Evolutionary conservation across 2,329 filamentous ascomycete species (phyloP).

Genomic region (Davidsoniella australis): DNA sequence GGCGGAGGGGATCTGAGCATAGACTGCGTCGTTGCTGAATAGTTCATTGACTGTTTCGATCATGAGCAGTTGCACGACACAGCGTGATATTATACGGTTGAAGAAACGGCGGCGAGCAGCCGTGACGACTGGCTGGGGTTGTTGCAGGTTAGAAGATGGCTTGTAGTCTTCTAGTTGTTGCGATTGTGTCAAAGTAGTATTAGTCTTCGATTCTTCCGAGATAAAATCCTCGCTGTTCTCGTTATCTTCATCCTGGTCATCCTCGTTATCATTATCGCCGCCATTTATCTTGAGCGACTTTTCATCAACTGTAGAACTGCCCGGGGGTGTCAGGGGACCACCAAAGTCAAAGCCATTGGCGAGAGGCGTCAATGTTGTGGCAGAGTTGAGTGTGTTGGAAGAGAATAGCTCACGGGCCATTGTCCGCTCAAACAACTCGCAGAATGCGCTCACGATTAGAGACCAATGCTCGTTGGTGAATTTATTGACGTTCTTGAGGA

Average conservation of each 20-base stretch:
- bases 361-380: constrained; percentile 32
- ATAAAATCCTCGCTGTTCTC: constrained; percentile 14
- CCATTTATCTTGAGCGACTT: constrained; percentile 47
- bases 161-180: constrained; percentile 64
- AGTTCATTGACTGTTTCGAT: constrained; percentile 98
- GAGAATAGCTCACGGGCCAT: constrained; percentile 93
- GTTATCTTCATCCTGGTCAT: constrained; percentile 14
- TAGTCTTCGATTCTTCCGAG: constrained; percentile 9
- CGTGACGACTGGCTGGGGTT: constrained; percentile 82
- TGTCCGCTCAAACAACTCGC: constrained; percentile 84
- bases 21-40: constrained; percentile 93
- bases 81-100: constrained; percentile 98
- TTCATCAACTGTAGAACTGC: constrained; percentile 25
- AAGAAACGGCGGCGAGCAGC: constrained; percentile 88
- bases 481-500: constrained; percentile 89
- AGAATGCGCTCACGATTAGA: constrained; percentile 88
- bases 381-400: constrained; percentile 44
- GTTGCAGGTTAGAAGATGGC: constrained; percentile 57
- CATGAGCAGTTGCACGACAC: constrained; percentile 93
- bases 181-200: constrained; percentile 3
- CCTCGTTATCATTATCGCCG: constrained; percentile 17
- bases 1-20: constrained; percentile 74
- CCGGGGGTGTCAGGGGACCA: constrained; percentile 24
- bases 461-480: constrained; percentile 79
- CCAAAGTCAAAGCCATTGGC: constrained; percentile 36